These are phyloP conservation scores for Cyberlindnera lachancei DNA, from an alignment of 805 yeast species.

Conservation along the genomic window DNA sequence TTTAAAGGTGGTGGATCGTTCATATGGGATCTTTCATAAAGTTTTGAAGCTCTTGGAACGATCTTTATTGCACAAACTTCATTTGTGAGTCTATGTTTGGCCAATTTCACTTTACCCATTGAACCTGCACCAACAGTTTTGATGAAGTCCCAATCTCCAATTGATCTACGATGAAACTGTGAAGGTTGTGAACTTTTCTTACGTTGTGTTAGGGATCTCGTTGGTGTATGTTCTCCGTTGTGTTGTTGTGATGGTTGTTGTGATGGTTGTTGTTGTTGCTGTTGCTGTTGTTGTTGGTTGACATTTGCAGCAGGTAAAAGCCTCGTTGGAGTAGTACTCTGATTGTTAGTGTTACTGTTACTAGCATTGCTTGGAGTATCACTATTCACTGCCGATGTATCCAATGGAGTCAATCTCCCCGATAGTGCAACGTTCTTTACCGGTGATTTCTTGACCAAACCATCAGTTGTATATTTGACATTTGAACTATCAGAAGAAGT, in stretches of 20 bases:
- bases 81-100: constrained; percentile 72
- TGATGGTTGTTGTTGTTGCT: constrained; percentile 5
- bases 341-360: too few relatives aligned
- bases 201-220: constrained; percentile 11
- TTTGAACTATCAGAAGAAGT: too few relatives aligned
- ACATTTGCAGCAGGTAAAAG: constrained; percentile 16
- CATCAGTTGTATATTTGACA: too few relatives aligned
- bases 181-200: constrained; percentile 17
- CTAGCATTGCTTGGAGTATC: too few relatives aligned
- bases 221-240: constrained; percentile 5
- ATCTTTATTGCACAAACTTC: constrained; percentile 90
- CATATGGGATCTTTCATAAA: constrained; percentile 65
- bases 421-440: too few relatives aligned
- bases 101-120: constrained; percentile 97
- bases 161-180: constrained; percentile 70
- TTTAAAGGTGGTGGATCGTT: constrained; percentile 60
- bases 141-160: constrained; percentile 95
- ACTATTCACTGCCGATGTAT: too few relatives aligned
- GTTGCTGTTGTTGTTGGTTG: constrained; percentile 7
- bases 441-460: too few relatives aligned
- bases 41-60: constrained; percentile 80
- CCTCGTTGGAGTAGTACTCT: constrained; percentile 9
- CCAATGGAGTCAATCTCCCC: constrained; percentile 8
- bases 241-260: constrained; percentile 6
- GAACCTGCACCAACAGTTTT: constrained; percentile 98